Conservation (phyloP, 192 early-diverging fungal genomes). For the Coemansia sp. region DNA sequence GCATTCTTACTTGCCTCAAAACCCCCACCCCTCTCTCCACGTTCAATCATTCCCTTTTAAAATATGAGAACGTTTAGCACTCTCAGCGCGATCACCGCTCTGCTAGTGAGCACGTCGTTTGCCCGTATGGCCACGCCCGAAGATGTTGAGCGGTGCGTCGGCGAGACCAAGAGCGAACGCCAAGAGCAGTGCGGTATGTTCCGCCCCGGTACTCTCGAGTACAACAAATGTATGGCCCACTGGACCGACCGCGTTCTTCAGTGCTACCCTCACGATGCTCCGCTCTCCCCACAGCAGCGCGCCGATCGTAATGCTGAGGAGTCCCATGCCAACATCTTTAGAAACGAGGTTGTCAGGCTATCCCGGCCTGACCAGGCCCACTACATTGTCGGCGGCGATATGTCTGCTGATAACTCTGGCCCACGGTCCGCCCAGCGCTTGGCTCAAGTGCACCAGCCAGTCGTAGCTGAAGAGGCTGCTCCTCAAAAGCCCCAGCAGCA, state of each 20-base stretch:
- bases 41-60: not conserved
- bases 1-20: not conserved
- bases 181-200: constrained; percentile 44
- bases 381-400: constrained; percentile 26
- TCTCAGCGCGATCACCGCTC: constrained; percentile 40
- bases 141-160: constrained; percentile 17
- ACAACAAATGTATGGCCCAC: constrained; percentile 57
- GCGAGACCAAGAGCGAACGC: constrained; percentile 23
- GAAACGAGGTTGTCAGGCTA: constrained; percentile 30
- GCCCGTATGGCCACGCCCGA: constrained; percentile 10
- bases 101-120: constrained; percentile 26
- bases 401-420: not conserved
- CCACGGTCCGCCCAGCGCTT: constrained; percentile 19
- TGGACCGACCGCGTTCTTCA: constrained; percentile 50
- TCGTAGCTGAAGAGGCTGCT: not conserved
- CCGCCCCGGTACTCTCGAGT: constrained; percentile 42
- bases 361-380: constrained; percentile 27
- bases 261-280: constrained; percentile 31
- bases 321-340: constrained; percentile 18
- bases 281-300: constrained; percentile 34
- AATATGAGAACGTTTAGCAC: constrained; percentile 42
- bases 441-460: constrained; percentile 1
- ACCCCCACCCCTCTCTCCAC: not conserved
- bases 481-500: constrained; percentile 3
- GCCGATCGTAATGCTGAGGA: constrained; percentile 29